Conservation (phyloP, 2,329 filamentous ascomycete genomes). For the Trichoderma sp. region DNA sequence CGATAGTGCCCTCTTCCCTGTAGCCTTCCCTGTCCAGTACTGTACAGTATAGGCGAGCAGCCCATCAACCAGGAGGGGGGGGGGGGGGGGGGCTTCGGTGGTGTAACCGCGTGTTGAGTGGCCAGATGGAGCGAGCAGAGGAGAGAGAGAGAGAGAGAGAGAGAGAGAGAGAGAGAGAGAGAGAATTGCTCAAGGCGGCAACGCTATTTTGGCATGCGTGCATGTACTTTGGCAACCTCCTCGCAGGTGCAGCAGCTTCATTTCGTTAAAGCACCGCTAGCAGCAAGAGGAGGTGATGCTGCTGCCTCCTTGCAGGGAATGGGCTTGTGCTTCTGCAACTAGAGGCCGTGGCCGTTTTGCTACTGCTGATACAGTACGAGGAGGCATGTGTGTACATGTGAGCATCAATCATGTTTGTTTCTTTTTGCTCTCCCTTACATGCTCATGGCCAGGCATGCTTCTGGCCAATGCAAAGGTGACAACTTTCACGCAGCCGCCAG, state of each 20-base stretch:
- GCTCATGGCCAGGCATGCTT: not conserved
- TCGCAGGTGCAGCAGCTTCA: not conserved
- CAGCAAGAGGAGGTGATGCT: not conserved
- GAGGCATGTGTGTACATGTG: not conserved
- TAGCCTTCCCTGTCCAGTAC: too few species aligned
- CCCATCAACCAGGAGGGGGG: not conserved
- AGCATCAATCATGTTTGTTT: not conserved
- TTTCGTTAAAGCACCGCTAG: not conserved
- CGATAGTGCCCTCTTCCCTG: constrained; percentile 2
- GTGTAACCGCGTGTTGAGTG: constrained; percentile 14
- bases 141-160: not conserved
- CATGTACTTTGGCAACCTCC: not conserved
- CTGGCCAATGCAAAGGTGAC: not conserved
- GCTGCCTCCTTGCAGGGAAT: not conserved
- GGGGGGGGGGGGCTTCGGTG: not conserved
- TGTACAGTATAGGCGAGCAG: constrained; percentile 1
- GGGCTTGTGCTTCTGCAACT: not conserved
- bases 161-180: not conserved
- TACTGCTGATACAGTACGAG: not conserved
- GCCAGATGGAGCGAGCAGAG: not conserved
- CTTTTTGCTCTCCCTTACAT: not conserved
- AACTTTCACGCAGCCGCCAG: not conserved
- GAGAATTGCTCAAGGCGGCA: not conserved
- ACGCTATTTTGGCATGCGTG: not conserved
- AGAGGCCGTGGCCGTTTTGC: not conserved